Conservation (phyloP, 176 grass and related monocot genomes). For the Paspalum vaginatum region DNA sequence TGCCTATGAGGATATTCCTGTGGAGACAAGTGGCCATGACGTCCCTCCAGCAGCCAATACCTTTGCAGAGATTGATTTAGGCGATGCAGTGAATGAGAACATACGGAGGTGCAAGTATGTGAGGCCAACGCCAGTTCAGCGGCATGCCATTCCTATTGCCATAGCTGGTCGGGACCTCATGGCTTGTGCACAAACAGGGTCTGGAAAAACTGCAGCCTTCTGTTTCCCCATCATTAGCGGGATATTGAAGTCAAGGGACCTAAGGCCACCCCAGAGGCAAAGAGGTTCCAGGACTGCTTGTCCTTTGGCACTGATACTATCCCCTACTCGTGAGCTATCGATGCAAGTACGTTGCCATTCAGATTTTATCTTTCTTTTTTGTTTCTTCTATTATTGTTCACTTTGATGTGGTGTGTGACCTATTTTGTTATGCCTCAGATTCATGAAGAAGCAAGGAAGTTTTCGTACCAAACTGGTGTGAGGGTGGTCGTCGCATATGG, state of each 20-base stretch:
- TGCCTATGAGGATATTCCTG: slow-evolving; percentile 88
- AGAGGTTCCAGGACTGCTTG: slow-evolving; percentile 62
- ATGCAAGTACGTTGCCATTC: slow-evolving; percentile 58
- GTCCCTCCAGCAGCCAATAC: slow-evolving; percentile 74
- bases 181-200: slow-evolving; percentile 91
- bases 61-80: slow-evolving; percentile 91
- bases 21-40: slow-evolving; percentile 82
- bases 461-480: slow-evolving; percentile 90
- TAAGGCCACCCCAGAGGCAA: slow-evolving; percentile 48
- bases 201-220: slow-evolving; percentile 84
- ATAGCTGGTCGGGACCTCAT: slow-evolving; percentile 81
- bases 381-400: neutral
- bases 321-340: slow-evolving; percentile 83
- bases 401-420: neutral
- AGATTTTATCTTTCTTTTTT: neutral
- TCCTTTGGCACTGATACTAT: slow-evolving; percentile 79
- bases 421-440: slow-evolving; percentile 48
- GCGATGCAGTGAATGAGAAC: slow-evolving; percentile 79
- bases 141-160: slow-evolving; percentile 78
- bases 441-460: slow-evolving; percentile 92
- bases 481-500: slow-evolving; percentile 89
- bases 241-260: slow-evolving; percentile 50
- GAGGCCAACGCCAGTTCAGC: slow-evolving; percentile 88
- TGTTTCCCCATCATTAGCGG: slow-evolving; percentile 90
- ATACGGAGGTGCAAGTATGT: slow-evolving; percentile 90